Evolutionary conservation across 768 basidiomycete genomes (phyloP).

Genomic region (Termitomyces sp.): DNA sequence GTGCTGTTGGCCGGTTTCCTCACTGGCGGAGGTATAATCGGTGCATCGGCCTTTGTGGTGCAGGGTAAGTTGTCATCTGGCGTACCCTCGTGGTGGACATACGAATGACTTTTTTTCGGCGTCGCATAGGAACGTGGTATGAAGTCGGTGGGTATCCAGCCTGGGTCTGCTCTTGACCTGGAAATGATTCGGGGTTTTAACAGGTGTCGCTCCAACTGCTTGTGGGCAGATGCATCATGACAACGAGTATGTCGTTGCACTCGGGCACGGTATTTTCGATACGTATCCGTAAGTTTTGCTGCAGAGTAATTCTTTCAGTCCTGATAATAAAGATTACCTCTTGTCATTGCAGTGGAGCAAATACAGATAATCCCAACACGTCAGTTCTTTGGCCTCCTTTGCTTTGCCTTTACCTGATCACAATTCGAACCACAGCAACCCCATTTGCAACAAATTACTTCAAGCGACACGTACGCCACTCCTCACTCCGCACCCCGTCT

Average conservation of each 20-base stretch:
- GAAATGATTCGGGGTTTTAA: background rate
- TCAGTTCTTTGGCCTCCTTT: background rate
- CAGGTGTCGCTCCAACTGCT: constrained; percentile 4
- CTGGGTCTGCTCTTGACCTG: background rate
- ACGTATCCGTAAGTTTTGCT: background rate
- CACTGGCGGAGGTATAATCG: background rate
- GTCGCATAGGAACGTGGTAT: background rate
- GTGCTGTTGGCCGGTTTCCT: background rate
- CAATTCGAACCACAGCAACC: background rate
- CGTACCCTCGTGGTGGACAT: background rate
- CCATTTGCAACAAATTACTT: background rate
- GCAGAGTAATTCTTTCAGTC: background rate
- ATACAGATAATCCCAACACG: background rate
- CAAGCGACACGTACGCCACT: background rate
- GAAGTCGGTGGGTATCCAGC: background rate
- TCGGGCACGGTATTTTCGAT: constrained; percentile 7
- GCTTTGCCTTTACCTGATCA: background rate
- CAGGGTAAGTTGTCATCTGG: background rate
- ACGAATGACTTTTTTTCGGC: background rate
- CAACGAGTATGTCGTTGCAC: constrained; percentile 10
- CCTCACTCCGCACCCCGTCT: background rate
- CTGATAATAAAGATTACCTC: background rate
- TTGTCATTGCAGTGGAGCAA: background rate
- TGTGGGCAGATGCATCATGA: constrained; percentile 9
- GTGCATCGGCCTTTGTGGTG: background rate